Percentiles rank a stretch among this genome's conserved stretches.
These are phyloP conservation scores for Alternaria infectoria DNA, from an alignment of 2,329 filamentous ascomycete species.

Conservation along the genomic window DNA sequence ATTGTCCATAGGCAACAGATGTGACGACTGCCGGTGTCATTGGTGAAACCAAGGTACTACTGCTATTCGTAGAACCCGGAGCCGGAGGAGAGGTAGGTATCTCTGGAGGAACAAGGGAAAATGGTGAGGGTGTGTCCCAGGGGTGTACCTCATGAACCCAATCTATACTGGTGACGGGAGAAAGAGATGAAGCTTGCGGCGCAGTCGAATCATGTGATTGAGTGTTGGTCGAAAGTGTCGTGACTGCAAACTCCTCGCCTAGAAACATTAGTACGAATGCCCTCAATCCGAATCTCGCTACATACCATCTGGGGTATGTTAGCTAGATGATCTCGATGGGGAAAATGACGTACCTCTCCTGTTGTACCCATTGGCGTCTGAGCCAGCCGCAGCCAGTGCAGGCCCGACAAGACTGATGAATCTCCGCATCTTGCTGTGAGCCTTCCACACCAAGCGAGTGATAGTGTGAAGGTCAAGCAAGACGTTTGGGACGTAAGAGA, in stretches of 20 bases:
- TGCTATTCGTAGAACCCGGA: slow-evolving; percentile 1
- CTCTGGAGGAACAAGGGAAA: background rate
- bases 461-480: slow-evolving; percentile 22
- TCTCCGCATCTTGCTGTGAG: slow-evolving; percentile 30
- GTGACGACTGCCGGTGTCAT: background rate
- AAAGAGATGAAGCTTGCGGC: background rate
- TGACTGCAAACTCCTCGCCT: background rate
- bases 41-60: background rate
- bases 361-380: slow-evolving; percentile 10
- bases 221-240: background rate
- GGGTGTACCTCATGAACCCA: background rate
- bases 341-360: slow-evolving; percentile 25
- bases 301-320: slow-evolving; percentile 27
- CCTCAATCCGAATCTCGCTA: background rate
- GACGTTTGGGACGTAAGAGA: slow-evolving; percentile 9
- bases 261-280: background rate
- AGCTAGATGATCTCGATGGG: background rate
- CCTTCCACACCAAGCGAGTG: slow-evolving; percentile 28
- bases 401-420: slow-evolving; percentile 22
- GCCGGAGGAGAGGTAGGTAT: background rate
- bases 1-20: background rate
- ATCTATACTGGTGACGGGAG: background rate
- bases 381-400: slow-evolving; percentile 22
- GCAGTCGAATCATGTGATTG: background rate
- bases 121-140: background rate